These are phyloP conservation scores for Amauroascus verrucosus DNA, from an alignment of 2,329 filamentous ascomycete genomes.

Conservation along the genomic window DNA sequence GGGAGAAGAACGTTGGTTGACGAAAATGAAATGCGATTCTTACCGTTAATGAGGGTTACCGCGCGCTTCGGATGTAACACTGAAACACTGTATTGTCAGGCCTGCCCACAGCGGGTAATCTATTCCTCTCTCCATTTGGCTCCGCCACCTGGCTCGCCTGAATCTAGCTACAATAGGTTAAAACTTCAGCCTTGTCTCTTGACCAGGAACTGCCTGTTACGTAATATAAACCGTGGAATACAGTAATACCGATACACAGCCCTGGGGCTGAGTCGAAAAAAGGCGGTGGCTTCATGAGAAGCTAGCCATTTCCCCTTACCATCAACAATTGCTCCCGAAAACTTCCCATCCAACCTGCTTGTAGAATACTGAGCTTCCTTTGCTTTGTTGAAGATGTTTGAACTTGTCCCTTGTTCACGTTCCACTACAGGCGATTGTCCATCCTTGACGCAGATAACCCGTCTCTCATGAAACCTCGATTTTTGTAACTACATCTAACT, in stretches of 20 bases:
- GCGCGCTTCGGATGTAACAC: not conserved
- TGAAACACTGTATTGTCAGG: not conserved
- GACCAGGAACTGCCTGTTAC: not conserved
- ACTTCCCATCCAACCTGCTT: too few species aligned
- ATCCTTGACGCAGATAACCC: too few species aligned
- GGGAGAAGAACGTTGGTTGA: not conserved
- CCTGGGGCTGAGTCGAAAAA: not conserved
- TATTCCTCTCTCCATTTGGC: not conserved
- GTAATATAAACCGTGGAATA: not conserved
- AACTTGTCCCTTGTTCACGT: not conserved
- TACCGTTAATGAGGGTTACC: too few species aligned
- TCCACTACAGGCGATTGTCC: not conserved
- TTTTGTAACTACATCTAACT: too few species aligned
- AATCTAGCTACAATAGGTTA: not conserved
- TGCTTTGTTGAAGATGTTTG: not conserved
- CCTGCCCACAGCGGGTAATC: not conserved
- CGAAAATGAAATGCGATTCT: not conserved
- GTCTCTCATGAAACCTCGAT: too few species aligned
- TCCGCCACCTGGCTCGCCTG: not conserved
- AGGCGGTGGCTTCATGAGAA: not conserved
- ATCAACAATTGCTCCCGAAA: not conserved
- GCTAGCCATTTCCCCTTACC: not conserved
- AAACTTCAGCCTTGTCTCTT: not conserved
- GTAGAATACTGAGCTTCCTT: not conserved
- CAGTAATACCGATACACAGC: not conserved